Conservation (phyloP, 1,284 basidiomycete genomes). For the Ganoderma multipileum region DNA sequence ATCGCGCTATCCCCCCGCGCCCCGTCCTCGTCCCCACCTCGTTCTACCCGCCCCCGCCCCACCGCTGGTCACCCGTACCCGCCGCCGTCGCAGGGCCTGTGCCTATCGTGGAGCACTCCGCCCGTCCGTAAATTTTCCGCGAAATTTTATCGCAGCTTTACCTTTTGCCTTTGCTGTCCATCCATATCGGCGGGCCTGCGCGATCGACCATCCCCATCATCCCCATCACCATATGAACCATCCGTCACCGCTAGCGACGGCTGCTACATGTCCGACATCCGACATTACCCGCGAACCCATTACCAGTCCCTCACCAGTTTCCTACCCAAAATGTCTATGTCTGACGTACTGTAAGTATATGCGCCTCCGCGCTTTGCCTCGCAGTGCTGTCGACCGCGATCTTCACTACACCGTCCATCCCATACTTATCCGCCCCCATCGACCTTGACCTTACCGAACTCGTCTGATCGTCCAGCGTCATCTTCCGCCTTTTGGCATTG, state of each 20-base stretch:
- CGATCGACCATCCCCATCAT: conserved; percentile 3
- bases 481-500: conserved; percentile 20
- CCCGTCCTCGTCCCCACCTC: neutral
- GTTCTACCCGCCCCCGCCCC: neutral
- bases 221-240: neutral
- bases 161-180: conserved; percentile 12
- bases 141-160: conserved; percentile 6
- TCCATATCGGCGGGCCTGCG: neutral
- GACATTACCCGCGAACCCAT: neutral
- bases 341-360: no score
- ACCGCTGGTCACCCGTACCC: neutral
- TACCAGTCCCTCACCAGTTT: neutral
- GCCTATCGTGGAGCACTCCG: neutral
- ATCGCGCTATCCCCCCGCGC: neutral
- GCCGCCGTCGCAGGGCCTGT: no score
- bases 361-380: neutral
- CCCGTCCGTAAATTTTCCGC: neutral
- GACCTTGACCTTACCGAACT: conserved; percentile 20
- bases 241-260: conserved; percentile 2
- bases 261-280: neutral
- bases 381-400: conserved; percentile 5
- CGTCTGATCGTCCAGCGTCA: conserved; percentile 28
- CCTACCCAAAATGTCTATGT: neutral
- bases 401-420: conserved; percentile 16
- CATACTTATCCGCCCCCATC: conserved; percentile 23